Evolutionary conservation across 1,284 basidiomycete genomes (phyloP).

Genomic region (Pyrrhoderma lamaoense): DNA sequence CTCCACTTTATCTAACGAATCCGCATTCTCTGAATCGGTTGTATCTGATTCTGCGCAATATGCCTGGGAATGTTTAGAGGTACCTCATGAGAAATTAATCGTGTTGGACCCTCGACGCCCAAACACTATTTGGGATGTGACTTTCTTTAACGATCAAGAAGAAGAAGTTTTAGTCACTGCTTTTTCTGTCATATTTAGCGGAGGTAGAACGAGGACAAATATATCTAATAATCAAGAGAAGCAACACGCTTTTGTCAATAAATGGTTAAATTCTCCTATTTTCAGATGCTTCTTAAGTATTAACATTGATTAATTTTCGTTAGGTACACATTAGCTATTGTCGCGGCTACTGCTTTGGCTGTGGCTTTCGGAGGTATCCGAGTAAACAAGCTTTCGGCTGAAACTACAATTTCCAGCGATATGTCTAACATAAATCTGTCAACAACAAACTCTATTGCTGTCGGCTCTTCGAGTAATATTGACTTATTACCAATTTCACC

Average conservation of each 20-base stretch:
- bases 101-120: constrained; percentile 3
- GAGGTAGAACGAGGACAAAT: neutral
- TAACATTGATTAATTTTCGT: neutral
- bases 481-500: neutral
- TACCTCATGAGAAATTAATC: constrained; percentile 10
- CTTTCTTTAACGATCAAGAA: constrained; percentile 6
- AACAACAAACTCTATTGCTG: neutral
- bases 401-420: too few relatives aligned
- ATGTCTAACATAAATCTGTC: neutral
- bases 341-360: constrained; percentile 11
- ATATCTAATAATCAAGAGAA: neutral
- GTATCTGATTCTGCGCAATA: constrained; percentile 15
- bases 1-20: neutral
- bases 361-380: constrained; percentile 9
- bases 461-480: neutral
- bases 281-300: neutral
- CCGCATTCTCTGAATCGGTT: constrained; percentile 16
- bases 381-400: neutral
- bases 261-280: constrained; percentile 7
- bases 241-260: constrained; percentile 6
- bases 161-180: neutral
- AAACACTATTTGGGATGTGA: constrained; percentile 11
- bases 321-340: constrained; percentile 14
- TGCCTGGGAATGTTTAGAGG: constrained; percentile 13
- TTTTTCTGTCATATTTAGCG: constrained; percentile 5